Conservation (phyloP, 345 rosid species). For the Alliaria petiolata region DNA sequence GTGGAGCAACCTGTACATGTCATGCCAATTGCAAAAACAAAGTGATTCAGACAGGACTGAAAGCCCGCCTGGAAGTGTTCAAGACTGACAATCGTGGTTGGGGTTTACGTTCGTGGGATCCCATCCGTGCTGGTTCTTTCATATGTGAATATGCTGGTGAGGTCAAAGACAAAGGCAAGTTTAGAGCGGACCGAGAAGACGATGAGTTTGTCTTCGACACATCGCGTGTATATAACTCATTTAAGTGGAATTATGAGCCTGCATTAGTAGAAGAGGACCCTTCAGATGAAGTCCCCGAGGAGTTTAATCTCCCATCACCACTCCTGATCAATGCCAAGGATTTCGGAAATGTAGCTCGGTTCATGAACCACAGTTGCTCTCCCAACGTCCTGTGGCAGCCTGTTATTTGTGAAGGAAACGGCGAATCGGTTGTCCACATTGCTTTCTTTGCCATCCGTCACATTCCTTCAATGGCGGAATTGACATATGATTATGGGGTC, state of each 20-base stretch:
- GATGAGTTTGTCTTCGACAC: constrained; percentile 61
- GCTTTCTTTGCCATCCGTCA: constrained; percentile 54
- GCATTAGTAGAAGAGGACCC: constrained; percentile 29
- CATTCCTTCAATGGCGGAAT: constrained; percentile 64
- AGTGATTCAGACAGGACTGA: constrained; percentile 47
- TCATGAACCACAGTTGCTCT: constrained; percentile 89
- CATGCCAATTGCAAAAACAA: constrained; percentile 43
- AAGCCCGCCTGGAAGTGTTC: constrained; percentile 47
- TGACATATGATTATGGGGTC: constrained; percentile 58
- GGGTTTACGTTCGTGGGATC: constrained; percentile 51
- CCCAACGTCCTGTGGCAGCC: constrained; percentile 93
- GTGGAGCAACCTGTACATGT: constrained; percentile 57
- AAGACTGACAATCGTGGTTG: constrained; percentile 44
- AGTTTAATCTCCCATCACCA: constrained; percentile 49
- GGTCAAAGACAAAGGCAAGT: constrained; percentile 23
- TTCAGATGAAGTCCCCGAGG: constrained; percentile 34
- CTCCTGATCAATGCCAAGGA: constrained; percentile 64
- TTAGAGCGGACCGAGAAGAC: constrained; percentile 33
- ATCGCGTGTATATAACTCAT: constrained; percentile 39
- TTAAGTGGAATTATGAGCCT: constrained; percentile 37
- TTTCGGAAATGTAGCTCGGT: constrained; percentile 82
- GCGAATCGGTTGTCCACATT: constrained; percentile 39
- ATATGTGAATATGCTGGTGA: constrained; percentile 58
- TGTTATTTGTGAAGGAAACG: constrained; percentile 36
- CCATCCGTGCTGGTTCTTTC: constrained; percentile 51